These are phyloP conservation scores for Parasitella parasitica DNA, from an alignment of 371 early-diverging fungal species.

Conservation along the genomic window DNA sequence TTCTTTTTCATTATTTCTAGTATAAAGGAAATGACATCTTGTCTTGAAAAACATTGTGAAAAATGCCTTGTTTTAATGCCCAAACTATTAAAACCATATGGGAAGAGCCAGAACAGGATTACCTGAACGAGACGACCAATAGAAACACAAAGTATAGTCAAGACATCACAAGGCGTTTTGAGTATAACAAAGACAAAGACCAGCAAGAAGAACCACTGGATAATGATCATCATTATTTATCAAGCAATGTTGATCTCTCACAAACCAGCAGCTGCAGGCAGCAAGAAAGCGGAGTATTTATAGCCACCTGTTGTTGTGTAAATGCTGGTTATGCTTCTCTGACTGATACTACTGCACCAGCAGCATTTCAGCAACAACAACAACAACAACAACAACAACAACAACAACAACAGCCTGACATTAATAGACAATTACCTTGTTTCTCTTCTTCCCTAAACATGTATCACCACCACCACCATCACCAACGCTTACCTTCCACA, in stretches of 20 bases:
- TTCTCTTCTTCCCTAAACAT: constrained; percentile 4
- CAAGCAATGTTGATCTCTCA: background rate
- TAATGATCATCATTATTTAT: background rate
- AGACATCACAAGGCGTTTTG: background rate
- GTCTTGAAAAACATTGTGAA: background rate
- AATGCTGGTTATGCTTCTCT: background rate
- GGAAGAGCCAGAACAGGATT: background rate
- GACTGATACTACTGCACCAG: background rate
- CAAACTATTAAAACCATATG: background rate
- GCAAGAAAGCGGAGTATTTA: background rate
- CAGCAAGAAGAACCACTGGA: background rate
- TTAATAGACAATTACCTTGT: constrained; percentile 1
- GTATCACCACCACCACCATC: constrained; percentile 1
- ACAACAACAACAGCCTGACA: background rate
- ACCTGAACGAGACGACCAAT: background rate
- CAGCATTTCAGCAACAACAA: background rate
- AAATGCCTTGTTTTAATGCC: background rate
- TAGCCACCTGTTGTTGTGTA: background rate
- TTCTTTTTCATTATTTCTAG: background rate
- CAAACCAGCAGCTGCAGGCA: background rate
- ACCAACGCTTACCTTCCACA: background rate
- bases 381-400: background rate
- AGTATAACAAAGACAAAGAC: background rate
- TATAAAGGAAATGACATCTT: background rate
- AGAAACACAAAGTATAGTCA: background rate